Conservation (phyloP, 495 filamentous ascomycete species). For the Neurospora pannonica region DNA sequence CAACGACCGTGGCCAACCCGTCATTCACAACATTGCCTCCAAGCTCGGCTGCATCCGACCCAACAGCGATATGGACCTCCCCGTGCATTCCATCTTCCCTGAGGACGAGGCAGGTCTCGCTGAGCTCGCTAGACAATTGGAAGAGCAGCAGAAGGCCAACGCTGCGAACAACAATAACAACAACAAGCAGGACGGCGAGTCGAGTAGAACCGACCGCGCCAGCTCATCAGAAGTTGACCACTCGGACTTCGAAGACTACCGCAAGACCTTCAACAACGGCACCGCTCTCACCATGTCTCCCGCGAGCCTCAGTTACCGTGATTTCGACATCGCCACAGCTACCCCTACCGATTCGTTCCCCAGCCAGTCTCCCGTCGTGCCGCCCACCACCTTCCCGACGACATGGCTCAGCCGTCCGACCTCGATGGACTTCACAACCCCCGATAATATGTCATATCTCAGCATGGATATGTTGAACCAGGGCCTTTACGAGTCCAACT, state of each 20-base stretch:
- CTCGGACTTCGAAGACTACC: conserved; percentile 44
- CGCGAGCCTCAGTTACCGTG: conserved; percentile 33
- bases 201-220: conserved; percentile 34
- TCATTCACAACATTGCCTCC: conserved; percentile 48
- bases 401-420: conserved; percentile 28
- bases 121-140: conserved; percentile 38
- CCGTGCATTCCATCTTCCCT: conserved; percentile 41
- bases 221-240: conserved; percentile 45
- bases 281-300: conserved; percentile 37
- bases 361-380: conserved; percentile 15
- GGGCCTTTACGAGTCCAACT: conserved; percentile 33
- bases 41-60: conserved; percentile 49
- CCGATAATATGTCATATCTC: conserved; percentile 13
- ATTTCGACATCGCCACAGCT: conserved; percentile 28
- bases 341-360: conserved; percentile 25
- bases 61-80: conserved; percentile 45
- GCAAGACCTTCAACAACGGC: conserved; percentile 27
- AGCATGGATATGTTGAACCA: conserved; percentile 37
- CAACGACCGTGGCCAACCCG: conserved; percentile 46
- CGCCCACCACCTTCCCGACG: conserved; percentile 2
- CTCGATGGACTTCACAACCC: conserved; percentile 23
- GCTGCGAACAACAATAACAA: conserved; percentile 16
- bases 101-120: conserved; percentile 43
- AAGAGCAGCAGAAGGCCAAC: conserved; percentile 31
- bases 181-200: conserved; percentile 26